Conservation (phyloP, 2,329 filamentous ascomycete genomes). For the Lachnellula arida region DNA sequence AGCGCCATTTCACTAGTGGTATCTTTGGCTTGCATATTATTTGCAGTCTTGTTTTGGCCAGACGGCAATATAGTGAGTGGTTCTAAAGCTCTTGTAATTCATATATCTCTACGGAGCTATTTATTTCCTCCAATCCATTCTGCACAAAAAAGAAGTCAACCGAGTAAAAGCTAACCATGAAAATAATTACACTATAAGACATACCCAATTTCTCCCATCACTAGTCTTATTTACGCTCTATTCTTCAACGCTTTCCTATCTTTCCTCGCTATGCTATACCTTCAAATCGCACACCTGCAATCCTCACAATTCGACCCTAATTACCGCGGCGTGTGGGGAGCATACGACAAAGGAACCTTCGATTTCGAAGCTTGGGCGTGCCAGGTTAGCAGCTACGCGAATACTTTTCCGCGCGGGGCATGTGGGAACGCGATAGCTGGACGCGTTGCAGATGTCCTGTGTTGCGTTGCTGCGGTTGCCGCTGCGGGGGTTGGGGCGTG, state of each 20-base stretch:
- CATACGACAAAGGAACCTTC: background rate
- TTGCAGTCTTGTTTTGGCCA: background rate
- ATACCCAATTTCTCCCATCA: background rate
- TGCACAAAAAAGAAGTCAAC: background rate
- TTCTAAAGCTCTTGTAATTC: background rate
- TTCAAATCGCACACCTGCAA: background rate
- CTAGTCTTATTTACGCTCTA: background rate
- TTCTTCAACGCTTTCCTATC: background rate
- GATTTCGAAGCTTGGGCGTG: background rate
- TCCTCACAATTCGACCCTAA: background rate
- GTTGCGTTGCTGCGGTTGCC: background rate
- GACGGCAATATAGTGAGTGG: background rate
- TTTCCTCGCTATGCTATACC: background rate
- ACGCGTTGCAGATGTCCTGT: background rate
- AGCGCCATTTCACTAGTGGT: background rate
- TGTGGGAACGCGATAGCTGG: background rate
- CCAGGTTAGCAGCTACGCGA: background rate
- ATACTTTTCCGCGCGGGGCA: background rate
- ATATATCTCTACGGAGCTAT: background rate
- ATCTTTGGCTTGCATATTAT: background rate
- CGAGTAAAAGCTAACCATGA: background rate
- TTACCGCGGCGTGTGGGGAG: background rate
- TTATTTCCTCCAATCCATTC: background rate
- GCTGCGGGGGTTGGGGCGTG: background rate
- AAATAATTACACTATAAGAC: background rate